Conservation (phyloP, 768 basidiomycete species). For the Clitopilus hobsonii region DNA sequence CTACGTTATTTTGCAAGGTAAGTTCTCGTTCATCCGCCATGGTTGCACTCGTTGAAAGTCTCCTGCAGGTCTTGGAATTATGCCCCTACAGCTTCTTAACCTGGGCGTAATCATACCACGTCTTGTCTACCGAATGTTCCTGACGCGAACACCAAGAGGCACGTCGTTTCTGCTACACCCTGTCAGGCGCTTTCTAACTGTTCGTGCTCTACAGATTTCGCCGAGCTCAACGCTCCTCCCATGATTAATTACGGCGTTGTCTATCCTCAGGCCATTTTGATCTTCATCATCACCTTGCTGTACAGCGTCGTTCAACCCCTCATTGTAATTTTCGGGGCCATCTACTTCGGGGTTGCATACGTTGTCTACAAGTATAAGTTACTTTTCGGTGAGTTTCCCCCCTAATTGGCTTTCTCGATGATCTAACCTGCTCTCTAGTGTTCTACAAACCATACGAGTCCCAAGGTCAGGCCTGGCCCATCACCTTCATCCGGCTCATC, state of each 20-base stretch:
- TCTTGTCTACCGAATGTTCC: conserved; percentile 65
- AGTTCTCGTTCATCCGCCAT: conserved; percentile 8
- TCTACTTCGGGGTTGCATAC: conserved; percentile 96
- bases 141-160: conserved; percentile 91
- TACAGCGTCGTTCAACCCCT: conserved; percentile 96
- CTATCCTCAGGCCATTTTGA: conserved; percentile 93
- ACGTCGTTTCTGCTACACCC: conserved; percentile 2
- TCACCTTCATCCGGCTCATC: conserved; percentile 88
- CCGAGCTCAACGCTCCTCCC: conserved; percentile 94
- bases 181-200: too few relatives aligned
- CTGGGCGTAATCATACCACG: conserved; percentile 84
- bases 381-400: conserved; percentile 68
- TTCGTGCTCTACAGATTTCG: conserved; percentile 79
- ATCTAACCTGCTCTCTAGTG: conserved; percentile 42
- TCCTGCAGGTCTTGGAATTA: conserved; percentile 74
- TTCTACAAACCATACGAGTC: conserved; percentile 99
- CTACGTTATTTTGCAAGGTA: conserved; percentile 82
- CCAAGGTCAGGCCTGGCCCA: conserved; percentile 95
- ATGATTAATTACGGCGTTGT: conserved; percentile 98
- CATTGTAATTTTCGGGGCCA: conserved; percentile 90
- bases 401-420: neutral
- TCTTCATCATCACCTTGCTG: conserved; percentile 91
- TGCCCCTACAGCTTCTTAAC: conserved; percentile 94
- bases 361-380: conserved; percentile 98
- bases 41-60: conserved; percentile 1